Evolutionary conservation across 169 alveolate genomes (phyloP).

Genomic region (Fabrea salina): DNA sequence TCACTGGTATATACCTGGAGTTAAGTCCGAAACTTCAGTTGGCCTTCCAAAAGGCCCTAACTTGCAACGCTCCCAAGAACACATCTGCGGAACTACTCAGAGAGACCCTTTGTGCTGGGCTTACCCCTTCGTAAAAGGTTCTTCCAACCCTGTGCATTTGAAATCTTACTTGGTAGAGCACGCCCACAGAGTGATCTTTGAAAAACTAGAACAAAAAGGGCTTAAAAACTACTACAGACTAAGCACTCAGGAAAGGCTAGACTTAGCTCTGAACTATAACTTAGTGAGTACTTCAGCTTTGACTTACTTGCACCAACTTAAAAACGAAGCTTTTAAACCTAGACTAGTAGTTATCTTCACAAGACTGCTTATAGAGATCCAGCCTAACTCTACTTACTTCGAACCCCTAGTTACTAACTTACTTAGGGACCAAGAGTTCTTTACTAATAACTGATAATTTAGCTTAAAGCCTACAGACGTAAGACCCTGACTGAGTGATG

Average conservation of each 20-base stretch:
- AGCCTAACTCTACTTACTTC: background rate
- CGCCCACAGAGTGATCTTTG: background rate
- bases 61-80: background rate
- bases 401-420: background rate
- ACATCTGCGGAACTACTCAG: constrained; percentile 4
- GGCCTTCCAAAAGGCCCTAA: background rate
- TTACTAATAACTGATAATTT: background rate
- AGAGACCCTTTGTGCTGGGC: background rate
- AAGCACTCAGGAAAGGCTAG: constrained; percentile 7
- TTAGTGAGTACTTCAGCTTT: background rate
- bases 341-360: background rate
- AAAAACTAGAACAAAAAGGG: background rate
- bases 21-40: background rate
- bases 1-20: constrained; percentile 28
- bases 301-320: background rate
- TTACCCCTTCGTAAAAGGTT: background rate
- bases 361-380: background rate
- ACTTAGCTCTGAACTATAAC: background rate
- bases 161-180: background rate
- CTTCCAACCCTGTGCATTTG: background rate
- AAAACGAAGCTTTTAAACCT: background rate
- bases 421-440: background rate
- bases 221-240: background rate
- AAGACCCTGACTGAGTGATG: constrained; percentile 91
- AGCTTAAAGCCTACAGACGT: constrained; percentile 60